Conservation (phyloP, 192 early-diverging fungal species). For the Backusella westeae region DNA sequence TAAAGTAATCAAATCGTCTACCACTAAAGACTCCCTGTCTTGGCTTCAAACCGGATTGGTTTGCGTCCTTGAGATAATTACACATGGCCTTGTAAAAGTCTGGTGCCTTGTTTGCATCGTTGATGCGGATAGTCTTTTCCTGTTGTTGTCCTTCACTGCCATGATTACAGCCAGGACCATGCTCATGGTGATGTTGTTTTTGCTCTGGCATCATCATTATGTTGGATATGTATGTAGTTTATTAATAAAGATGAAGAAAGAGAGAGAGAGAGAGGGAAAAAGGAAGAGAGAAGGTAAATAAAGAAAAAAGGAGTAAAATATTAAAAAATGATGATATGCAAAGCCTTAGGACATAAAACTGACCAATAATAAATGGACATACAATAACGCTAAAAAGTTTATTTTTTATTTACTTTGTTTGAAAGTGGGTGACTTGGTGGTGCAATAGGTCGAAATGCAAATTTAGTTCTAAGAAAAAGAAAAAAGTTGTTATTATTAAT, state of each 20-base stretch:
- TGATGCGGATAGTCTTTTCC: conserved; percentile 14
- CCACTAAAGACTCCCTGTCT: conserved; percentile 89
- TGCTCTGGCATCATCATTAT: conserved; percentile 17
- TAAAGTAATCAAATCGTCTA: conserved; percentile 89
- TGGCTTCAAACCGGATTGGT: conserved; percentile 70
- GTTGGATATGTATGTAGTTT: neutral
- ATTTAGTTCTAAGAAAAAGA: conserved; percentile 54
- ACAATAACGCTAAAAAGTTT: neutral
- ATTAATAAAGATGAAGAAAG: neutral
- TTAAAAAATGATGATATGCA: neutral
- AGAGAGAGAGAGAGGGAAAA: neutral
- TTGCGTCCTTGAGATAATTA: conserved; percentile 72
- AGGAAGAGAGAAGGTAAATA: neutral
- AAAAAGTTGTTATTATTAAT: neutral
- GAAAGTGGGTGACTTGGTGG: neutral
- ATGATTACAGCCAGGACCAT: conserved; percentile 25
- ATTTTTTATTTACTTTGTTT: conserved; percentile 1
- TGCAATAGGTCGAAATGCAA: conserved; percentile 55
- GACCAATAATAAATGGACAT: conserved; percentile 13
- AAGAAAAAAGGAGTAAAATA: neutral
- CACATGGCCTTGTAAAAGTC: conserved; percentile 42
- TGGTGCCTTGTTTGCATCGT: conserved; percentile 33
- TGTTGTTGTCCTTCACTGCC: neutral
- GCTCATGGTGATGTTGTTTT: conserved; percentile 12
- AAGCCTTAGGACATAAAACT: neutral